Conservation (phyloP, 108 stramenopile species). For the Thalassiosira profunda region DNA sequence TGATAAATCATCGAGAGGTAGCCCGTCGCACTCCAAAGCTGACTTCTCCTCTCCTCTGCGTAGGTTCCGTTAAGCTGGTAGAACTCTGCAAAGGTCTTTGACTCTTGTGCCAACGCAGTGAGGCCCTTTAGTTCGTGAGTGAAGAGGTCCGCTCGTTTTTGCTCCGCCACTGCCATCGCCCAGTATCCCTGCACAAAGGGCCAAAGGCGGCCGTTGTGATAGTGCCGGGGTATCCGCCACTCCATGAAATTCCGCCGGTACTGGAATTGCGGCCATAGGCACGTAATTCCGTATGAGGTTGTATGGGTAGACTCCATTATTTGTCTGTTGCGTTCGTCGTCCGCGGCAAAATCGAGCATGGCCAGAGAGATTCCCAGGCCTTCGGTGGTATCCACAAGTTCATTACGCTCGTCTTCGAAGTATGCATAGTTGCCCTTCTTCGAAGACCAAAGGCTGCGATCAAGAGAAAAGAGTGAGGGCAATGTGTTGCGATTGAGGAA, state of each 20-base stretch:
- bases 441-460: slow-evolving; percentile 27
- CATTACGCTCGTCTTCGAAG: slow-evolving; percentile 34
- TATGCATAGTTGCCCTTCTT: slow-evolving; percentile 31
- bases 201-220: slow-evolving; percentile 55
- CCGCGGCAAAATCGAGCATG: slow-evolving; percentile 36
- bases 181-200: slow-evolving; percentile 52
- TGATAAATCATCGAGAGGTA: slow-evolving; percentile 47
- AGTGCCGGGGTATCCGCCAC: slow-evolving; percentile 7
- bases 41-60: slow-evolving; percentile 18
- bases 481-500: neutral
- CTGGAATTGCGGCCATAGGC: slow-evolving; percentile 47
- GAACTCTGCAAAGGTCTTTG: slow-evolving; percentile 49
- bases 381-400: slow-evolving; percentile 7
- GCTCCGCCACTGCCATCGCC: slow-evolving; percentile 44
- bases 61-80: slow-evolving; percentile 42
- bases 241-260: slow-evolving; percentile 1
- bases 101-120: slow-evolving; percentile 11
- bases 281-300: slow-evolving; percentile 30
- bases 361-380: slow-evolving; percentile 36
- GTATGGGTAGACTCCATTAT: slow-evolving; percentile 18
- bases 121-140: slow-evolving; percentile 6
- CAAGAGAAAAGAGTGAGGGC: neutral
- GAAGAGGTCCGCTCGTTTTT: slow-evolving; percentile 24
- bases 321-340: slow-evolving; percentile 12
- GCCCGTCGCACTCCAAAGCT: slow-evolving; percentile 42